phyloP scores from a whole-genome alignment of 2,329 filamentous ascomycete species.

The Colletotrichum liriopes region DNA sequence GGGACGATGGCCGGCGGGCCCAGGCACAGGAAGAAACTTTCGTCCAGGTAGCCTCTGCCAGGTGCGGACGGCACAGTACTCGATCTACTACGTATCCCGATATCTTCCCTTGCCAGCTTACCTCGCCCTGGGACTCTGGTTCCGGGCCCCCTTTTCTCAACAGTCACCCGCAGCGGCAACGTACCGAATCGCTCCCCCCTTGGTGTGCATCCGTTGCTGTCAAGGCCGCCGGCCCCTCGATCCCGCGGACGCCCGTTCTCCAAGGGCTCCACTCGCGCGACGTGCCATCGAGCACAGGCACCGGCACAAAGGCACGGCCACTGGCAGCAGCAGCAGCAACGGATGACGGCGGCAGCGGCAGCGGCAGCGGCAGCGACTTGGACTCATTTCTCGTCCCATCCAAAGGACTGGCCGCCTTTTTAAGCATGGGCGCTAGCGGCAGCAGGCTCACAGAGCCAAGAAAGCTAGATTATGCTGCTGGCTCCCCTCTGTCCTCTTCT shows the following conservation, averaged over 20 bases:
- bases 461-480: slow-evolving; percentile 38
- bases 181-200: slow-evolving; percentile 8
- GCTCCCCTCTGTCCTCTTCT: slow-evolving; percentile 1
- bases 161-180: not conserved
- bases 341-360: slow-evolving; percentile 16
- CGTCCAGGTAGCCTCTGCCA: not conserved
- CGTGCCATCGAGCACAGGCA: slow-evolving; percentile 25
- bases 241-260: slow-evolving; percentile 35
- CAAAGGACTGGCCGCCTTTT: slow-evolving; percentile 25
- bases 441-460: slow-evolving; percentile 40
- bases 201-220: slow-evolving; percentile 14
- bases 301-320: not conserved
- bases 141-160: not conserved
- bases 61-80: not conserved
- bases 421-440: slow-evolving; percentile 39
- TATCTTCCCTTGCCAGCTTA: slow-evolving; percentile 11
- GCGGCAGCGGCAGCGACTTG: slow-evolving; percentile 14
- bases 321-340: not conserved
- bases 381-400: slow-evolving; percentile 43
- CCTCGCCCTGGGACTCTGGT: not conserved
- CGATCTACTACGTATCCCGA: not conserved
- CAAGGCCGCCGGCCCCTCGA: slow-evolving; percentile 19
- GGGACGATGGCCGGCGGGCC: no score
- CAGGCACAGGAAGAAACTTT: not conserved
- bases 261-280: slow-evolving; percentile 28